phyloP scores from a whole-genome alignment of 2,329 filamentous ascomycete species.

The Didymella keratinophila region DNA sequence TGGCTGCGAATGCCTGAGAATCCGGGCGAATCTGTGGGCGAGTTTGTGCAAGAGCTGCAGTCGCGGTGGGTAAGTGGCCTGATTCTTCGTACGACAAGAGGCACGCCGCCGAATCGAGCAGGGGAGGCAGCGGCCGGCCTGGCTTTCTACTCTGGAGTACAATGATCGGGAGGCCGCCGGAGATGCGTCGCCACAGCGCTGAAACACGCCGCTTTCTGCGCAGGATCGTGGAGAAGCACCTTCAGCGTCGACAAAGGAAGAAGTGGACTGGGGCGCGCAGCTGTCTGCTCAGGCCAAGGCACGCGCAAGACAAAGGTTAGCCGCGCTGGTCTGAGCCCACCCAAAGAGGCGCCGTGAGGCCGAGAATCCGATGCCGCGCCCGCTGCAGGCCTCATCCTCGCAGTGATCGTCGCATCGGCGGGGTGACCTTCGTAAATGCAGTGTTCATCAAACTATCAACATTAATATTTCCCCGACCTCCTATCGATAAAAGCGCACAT shows the following conservation, averaged over 20 bases:
- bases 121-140: conserved; percentile 3
- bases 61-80: conserved; percentile 16
- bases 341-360: conserved; percentile 7
- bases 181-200: conserved; percentile 4
- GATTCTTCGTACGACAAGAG: conserved; percentile 18
- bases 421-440: not conserved
- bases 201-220: conserved; percentile 5
- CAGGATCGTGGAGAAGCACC: not conserved
- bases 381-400: conserved; percentile 17
- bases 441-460: not conserved
- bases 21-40: conserved; percentile 8
- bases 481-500: not conserved
- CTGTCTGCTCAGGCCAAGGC: too few species aligned
- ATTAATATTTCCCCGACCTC: not conserved
- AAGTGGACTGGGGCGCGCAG: not conserved
- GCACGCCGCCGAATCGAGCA: conserved; percentile 6
- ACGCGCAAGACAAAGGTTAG: too few species aligned
- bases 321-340: conserved; percentile 7
- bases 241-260: conserved; percentile 9
- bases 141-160: not conserved
- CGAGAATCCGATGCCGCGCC: conserved; percentile 4
- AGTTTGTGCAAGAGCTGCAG: conserved; percentile 13
- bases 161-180: not conserved
- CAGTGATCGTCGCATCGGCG: conserved; percentile 1
- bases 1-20: conserved; percentile 4